Evolutionary conservation across 2,329 filamentous ascomycete genomes (phyloP), one percentile per base, ranked within the genome.

Genomic region (Arthrobotrys sinensis): DNA sequence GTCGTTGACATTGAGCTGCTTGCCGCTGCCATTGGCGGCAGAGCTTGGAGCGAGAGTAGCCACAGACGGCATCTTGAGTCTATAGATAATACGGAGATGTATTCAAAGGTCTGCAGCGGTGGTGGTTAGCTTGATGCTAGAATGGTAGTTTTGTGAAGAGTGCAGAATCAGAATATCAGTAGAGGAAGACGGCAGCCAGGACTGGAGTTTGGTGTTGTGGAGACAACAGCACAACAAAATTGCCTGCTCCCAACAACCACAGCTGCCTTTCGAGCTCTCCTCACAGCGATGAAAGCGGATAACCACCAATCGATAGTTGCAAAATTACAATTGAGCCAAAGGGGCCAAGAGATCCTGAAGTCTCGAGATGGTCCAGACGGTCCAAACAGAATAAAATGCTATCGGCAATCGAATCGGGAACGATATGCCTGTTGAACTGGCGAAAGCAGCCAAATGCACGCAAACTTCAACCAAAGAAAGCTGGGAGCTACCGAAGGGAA

Each of bases 1-100:
- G 89, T 99, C 96, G 89, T 99, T 97, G 86, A 93, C 94, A 85
- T 92, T 93, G 82, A 87, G 83, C 69, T 80, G 71, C 82, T 82
- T 79, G 82, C 82, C 80, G 64, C 79, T 73, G 63, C 80, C 81
- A 73, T 81, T 80, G 21, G 80, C 81, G 53, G 80, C 79, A 63
- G 81, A 73, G 69, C 76, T 76, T 46, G 80, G 76, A 28, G 76
- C 73, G 76, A 80, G 80, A 79, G 81, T 81, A 43, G 65, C 65
- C 72, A 70, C 65, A 48, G 65, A 75, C 24, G 76, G 68, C 65
- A 73, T 79, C 34, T 57, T 79, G 45, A 45, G 43, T 45, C n/a
- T 72, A 32, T 52, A 24, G 32, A 46, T 34, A n/a, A 50, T 36
- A 48, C 12, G 21, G 21, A n/a, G 36, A 45, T 40, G 21, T 24